These are phyloP conservation scores for Penicillium macrosclerotiorum DNA, from an alignment of 495 filamentous ascomycete species.

Conservation along the genomic window DNA sequence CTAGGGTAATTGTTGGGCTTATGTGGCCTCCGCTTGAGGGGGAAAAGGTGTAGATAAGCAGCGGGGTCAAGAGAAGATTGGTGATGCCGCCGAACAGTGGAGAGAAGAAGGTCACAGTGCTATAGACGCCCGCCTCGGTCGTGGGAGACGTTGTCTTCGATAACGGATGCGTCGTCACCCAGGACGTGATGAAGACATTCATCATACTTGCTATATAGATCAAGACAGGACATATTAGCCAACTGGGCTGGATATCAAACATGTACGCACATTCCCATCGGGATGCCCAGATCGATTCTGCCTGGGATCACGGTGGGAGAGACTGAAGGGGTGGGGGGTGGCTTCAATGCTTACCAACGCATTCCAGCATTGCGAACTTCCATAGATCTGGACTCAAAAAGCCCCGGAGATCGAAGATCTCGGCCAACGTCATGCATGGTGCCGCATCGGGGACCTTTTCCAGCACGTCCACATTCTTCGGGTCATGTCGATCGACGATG, in stretches of 20 bases:
- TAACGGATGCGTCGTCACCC: slow-evolving; percentile 22
- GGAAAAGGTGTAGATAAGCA: slow-evolving; percentile 52
- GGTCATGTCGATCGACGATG: slow-evolving; percentile 37
- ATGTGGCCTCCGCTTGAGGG: slow-evolving; percentile 51
- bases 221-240: slow-evolving; percentile 1
- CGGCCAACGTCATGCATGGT: slow-evolving; percentile 36
- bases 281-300: no score
- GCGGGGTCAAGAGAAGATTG: slow-evolving; percentile 43
- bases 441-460: slow-evolving; percentile 45
- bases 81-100: slow-evolving; percentile 39
- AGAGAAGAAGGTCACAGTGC: slow-evolving; percentile 27
- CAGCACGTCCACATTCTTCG: slow-evolving; percentile 31
- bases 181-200: slow-evolving; percentile 26
- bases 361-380: slow-evolving; percentile 45
- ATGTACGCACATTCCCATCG: no score
- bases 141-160: slow-evolving; percentile 14
- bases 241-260: no score
- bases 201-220: slow-evolving; percentile 23
- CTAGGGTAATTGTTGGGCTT: slow-evolving; percentile 51
- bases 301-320: no score
- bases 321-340: no score
- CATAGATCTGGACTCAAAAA: slow-evolving; percentile 42
- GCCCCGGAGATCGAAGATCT: slow-evolving; percentile 35
- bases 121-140: slow-evolving; percentile 21
- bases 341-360: slow-evolving; percentile 21